These are phyloP conservation scores for Mortierella polycephala DNA, from an alignment of 371 early-diverging fungal genomes.

Conservation along the genomic window DNA sequence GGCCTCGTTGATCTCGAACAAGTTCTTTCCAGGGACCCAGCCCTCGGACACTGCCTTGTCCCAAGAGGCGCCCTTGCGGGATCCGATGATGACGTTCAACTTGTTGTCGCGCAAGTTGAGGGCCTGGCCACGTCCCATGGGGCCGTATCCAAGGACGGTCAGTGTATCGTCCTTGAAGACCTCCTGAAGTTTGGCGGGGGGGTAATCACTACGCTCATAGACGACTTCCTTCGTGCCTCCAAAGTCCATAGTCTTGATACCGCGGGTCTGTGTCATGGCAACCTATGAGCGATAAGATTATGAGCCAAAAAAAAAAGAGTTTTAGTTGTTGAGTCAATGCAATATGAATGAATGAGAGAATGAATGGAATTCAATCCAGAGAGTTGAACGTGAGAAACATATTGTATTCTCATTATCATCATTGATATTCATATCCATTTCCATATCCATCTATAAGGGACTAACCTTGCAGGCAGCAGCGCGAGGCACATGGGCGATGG, in stretches of 20 bases:
- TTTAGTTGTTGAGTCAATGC: neutral
- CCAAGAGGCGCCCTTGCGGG: slow-evolving; percentile 93
- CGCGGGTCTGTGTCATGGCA: slow-evolving; percentile 72
- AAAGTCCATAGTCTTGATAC: slow-evolving; percentile 94
- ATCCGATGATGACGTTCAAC: slow-evolving; percentile 95
- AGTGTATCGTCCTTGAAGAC: slow-evolving; percentile 95
- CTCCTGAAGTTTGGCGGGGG: slow-evolving; percentile 88
- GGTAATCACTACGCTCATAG: slow-evolving; percentile 95
- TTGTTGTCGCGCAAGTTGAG: slow-evolving; percentile 97
- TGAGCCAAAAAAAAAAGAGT: neutral
- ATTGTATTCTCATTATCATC: too few relatives aligned
- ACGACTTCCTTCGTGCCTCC: slow-evolving; percentile 93
- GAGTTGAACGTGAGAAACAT: too few relatives aligned
- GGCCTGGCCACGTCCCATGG: slow-evolving; percentile 97
- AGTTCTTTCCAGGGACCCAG: slow-evolving; percentile 96
- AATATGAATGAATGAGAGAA: too few relatives aligned
- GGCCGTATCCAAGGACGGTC: slow-evolving; percentile 97
- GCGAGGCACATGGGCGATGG: slow-evolving; percentile 46
- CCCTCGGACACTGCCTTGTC: slow-evolving; percentile 95
- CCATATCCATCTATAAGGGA: too few relatives aligned
- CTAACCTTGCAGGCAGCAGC: slow-evolving; percentile 53
- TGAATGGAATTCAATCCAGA: too few relatives aligned
- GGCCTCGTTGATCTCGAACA: slow-evolving; percentile 95
- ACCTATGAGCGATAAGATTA: slow-evolving; percentile 16
- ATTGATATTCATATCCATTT: too few relatives aligned